Evolutionary conservation across 179 eudicot species (phyloP).

Genomic region (Amaranthus tricolor): DNA sequence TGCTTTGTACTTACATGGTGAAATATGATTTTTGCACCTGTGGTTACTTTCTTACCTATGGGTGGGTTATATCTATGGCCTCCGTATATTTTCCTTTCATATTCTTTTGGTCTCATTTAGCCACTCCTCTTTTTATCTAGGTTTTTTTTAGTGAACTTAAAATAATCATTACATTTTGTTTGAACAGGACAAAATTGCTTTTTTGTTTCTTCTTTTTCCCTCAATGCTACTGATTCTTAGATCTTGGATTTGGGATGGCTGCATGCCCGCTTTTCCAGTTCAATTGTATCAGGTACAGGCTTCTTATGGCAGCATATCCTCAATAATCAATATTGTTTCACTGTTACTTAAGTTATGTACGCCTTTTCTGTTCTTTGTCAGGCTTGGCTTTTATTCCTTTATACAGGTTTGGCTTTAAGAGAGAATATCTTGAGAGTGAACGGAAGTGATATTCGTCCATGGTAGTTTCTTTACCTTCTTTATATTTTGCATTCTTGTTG

Average conservation of each 20-base stretch:
- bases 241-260: slow-evolving; percentile 48
- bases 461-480: slow-evolving; percentile 31
- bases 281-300: slow-evolving; percentile 46
- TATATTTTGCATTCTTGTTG: neutral
- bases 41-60: neutral
- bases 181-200: slow-evolving; percentile 54
- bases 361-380: slow-evolving; percentile 28
- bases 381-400: slow-evolving; percentile 59
- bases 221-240: slow-evolving; percentile 35
- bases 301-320: slow-evolving; percentile 3
- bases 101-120: neutral
- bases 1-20: neutral
- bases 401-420: slow-evolving; percentile 52
- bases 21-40: neutral
- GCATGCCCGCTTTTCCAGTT: slow-evolving; percentile 59
- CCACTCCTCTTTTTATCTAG: neutral
- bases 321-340: slow-evolving; percentile 5
- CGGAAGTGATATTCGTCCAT: slow-evolving; percentile 61
- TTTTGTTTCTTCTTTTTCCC: slow-evolving; percentile 50
- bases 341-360: slow-evolving; percentile 7
- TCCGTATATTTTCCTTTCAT: neutral
- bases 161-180: slow-evolving; percentile 5
- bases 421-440: slow-evolving; percentile 59
- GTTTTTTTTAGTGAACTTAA: neutral
- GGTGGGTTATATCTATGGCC: neutral